Base-by-base conservation (phyloP, 2,329 filamentous ascomycete species). In the Diplodia mutila region DNA sequence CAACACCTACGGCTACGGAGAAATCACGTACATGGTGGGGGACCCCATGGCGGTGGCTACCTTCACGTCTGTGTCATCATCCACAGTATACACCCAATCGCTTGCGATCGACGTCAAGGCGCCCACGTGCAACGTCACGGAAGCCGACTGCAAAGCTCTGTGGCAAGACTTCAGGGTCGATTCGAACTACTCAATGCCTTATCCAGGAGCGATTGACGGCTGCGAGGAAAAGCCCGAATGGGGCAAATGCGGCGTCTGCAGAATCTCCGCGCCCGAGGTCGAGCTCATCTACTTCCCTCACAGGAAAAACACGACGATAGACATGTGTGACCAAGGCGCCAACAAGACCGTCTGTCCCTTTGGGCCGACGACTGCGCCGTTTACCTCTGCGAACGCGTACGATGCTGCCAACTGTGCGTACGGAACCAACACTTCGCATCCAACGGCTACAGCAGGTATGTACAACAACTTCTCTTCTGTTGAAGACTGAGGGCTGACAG, bases 371-470 rank as follows among this genome's bases (percentile, higher is more conserved):
- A 65, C 61, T 1, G 61, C 61, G 4, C 49, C 61, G 3, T 65
- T 65, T 18, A 54, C 61, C 27, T 65, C 61, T 14, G 51, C 51
- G 16, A 53, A 54, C 32, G 21, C 51, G 21, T 65, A 65, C 16
- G 61, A 54, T 65, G 49, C 61, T 42, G 51, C 61, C 5, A 53
- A 65, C 16, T 65, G 61, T 32, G 51, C 48, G n/a, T 65, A 65
- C 29, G 61, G 49, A 11, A 65, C 61, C 16, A 54, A 65, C 34
- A 65, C 61, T 2, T 42, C 61, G 11, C 61, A 52, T 21, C 21
- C 32, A 1, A 53, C 37, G 3, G 61, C 32, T 1, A 42, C 61
- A 8, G n/a, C 29, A 39, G 61, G 61, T 65, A 65, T 37, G 29
- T 29, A 32, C 14, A 2, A 42, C 18, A 3, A 4, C 21, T 29